Conservation (phyloP, 1,139 yeast species). For the Lodderomyces metapsilosis region DNA sequence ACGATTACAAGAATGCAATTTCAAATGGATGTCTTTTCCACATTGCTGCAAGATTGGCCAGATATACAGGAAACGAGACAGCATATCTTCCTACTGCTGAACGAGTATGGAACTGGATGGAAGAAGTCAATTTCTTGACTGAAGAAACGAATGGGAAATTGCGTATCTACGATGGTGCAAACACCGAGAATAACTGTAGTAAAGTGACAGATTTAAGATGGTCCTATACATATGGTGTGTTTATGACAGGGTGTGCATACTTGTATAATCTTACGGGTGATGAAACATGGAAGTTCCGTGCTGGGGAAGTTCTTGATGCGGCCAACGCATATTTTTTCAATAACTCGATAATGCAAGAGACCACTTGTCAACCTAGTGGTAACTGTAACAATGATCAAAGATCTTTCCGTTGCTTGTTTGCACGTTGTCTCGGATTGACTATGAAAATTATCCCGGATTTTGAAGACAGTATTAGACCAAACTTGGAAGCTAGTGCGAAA, state of each 20-base stretch:
- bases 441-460: slow-evolving; percentile 56
- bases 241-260: slow-evolving; percentile 71
- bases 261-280: slow-evolving; percentile 65
- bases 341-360: slow-evolving; percentile 57
- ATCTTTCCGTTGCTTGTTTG: slow-evolving; percentile 70
- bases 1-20: slow-evolving; percentile 75
- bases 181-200: slow-evolving; percentile 55
- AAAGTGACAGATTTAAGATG: slow-evolving; percentile 55
- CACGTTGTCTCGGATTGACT: slow-evolving; percentile 64
- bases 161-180: slow-evolving; percentile 72
- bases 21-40: slow-evolving; percentile 78
- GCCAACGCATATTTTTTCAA: slow-evolving; percentile 49
- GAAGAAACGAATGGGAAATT: slow-evolving; percentile 36
- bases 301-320: slow-evolving; percentile 50
- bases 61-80: slow-evolving; percentile 58
- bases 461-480: slow-evolving; percentile 37
- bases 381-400: slow-evolving; percentile 74
- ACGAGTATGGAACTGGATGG: slow-evolving; percentile 69
- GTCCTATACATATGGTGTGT: slow-evolving; percentile 79
- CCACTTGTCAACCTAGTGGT: slow-evolving; percentile 53
- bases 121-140: slow-evolving; percentile 46
- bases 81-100: slow-evolving; percentile 64
- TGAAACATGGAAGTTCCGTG: slow-evolving; percentile 55
- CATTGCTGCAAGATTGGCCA: slow-evolving; percentile 73
- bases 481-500: slow-evolving; percentile 51